phyloP scores from a whole-genome alignment of 140 eudicot genomes.

The Ambrosia hybrid region DNA sequence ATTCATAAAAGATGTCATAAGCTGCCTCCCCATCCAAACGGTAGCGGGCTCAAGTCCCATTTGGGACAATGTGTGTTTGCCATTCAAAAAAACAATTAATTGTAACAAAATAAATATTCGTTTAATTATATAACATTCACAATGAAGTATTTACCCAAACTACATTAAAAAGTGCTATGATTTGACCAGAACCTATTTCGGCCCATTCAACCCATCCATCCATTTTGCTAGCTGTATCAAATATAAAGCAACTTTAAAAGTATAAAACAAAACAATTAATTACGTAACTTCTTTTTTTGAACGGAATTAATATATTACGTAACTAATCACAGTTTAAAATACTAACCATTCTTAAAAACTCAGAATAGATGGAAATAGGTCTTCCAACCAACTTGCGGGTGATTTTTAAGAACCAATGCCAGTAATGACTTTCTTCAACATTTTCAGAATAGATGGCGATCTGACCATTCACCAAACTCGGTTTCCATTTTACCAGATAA shows the following conservation, averaged over 20 bases:
- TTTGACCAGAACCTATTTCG: not conserved
- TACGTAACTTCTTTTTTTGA: too few species aligned
- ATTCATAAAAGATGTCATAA: too few species aligned
- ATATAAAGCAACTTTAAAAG: not conserved
- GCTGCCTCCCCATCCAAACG: too few species aligned
- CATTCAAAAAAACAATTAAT: not conserved
- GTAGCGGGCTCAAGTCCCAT: too few species aligned
- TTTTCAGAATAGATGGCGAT: slow-evolving; percentile 74
- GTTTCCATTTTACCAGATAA: slow-evolving; percentile 82
- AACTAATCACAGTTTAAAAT: not conserved
- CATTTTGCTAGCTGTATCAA: not conserved
- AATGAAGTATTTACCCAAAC: not conserved
- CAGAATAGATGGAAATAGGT: slow-evolving; percentile 85
- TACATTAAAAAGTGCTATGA: not conserved
- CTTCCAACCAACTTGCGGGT: slow-evolving; percentile 88
- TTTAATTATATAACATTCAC: not conserved
- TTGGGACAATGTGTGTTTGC: too few species aligned
- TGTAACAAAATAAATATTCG: not conserved
- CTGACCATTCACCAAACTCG: slow-evolving; percentile 83
- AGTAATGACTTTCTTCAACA: slow-evolving; percentile 70
- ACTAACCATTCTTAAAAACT: slow-evolving; percentile 87
- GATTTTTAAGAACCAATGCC: slow-evolving; percentile 78
- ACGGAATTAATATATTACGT: too few species aligned
- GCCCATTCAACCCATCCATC: not conserved
- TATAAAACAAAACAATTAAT: not conserved